Evolutionary conservation across 352 stramenopile genomes (phyloP).

Genomic region (Globisporangium carolinianum): DNA sequence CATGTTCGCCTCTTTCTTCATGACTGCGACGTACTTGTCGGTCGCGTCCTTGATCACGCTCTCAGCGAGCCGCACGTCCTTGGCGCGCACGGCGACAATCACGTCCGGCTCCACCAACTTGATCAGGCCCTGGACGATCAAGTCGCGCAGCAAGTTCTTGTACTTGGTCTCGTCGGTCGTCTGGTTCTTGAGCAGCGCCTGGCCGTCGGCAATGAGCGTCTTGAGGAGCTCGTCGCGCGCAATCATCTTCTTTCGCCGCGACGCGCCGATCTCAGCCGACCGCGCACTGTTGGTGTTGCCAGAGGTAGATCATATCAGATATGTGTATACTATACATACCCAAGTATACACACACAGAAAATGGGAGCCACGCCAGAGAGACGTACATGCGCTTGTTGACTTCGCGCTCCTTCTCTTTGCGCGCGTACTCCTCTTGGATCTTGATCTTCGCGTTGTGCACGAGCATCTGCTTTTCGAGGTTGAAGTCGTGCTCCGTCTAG

Average conservation of each 20-base stretch:
- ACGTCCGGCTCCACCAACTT: conserved; percentile 97
- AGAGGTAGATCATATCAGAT: too few species aligned
- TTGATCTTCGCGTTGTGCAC: conserved; percentile 97
- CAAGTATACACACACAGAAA: too few species aligned
- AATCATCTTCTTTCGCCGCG: conserved; percentile 97
- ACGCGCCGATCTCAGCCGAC: conserved; percentile 92
- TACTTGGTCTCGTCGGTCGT: conserved; percentile 86
- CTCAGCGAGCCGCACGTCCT: conserved; percentile 88
- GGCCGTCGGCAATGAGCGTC: conserved; percentile 64
- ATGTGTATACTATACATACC: too few species aligned
- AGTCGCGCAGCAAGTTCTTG: conserved; percentile 90
- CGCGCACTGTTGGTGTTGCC: conserved; percentile 36
- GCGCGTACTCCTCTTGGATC: conserved; percentile 96
- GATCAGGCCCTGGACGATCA: conserved; percentile 98
- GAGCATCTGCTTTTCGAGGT: conserved; percentile 98
- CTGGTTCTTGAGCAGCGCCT: conserved; percentile 40
- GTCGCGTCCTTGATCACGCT: conserved; percentile 82
- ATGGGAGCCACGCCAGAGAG: too few species aligned
- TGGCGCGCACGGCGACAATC: conserved; percentile 85
- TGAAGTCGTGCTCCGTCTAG: conserved; percentile 98
- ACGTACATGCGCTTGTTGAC: conserved; percentile 89
- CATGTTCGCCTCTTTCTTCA: conserved; percentile 89
- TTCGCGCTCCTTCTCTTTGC: conserved; percentile 97
- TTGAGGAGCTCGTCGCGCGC: conserved; percentile 87
- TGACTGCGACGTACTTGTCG: conserved; percentile 77